Percentiles rank a stretch among this genome's conserved stretches.
These are phyloP conservation scores for Stemphylium vesicarium DNA, from an alignment of 2,329 filamentous ascomycete genomes.

Conservation along the genomic window DNA sequence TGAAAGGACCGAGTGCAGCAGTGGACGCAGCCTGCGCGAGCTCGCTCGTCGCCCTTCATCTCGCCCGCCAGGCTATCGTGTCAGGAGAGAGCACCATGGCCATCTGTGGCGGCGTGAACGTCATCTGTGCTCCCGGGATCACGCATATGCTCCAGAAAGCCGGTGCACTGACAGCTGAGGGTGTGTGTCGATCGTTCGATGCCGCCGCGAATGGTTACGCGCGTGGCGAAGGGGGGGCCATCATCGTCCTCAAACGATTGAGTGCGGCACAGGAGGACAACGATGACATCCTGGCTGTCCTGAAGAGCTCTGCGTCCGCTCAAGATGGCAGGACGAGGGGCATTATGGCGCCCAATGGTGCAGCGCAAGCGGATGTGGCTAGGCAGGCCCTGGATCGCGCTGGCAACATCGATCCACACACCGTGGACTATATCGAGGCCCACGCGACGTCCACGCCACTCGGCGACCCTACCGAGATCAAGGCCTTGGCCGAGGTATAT, in stretches of 20 bases:
- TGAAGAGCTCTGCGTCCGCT: conserved; percentile 36
- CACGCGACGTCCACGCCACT: conserved; percentile 65
- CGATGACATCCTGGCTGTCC: conserved; percentile 41
- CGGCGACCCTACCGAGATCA: conserved; percentile 49
- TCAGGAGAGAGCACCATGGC: conserved; percentile 38
- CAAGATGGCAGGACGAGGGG: conserved; percentile 34
- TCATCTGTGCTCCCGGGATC: conserved; percentile 44
- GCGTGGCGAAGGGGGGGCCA: conserved; percentile 64
- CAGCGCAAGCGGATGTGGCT: conserved; percentile 48
- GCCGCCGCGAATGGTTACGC: conserved; percentile 67
- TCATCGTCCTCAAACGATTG: conserved; percentile 45
- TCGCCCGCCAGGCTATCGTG: conserved; percentile 30
- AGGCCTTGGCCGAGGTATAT: conserved; percentile 30
- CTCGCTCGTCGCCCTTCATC: conserved; percentile 30
- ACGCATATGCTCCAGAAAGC: conserved; percentile 55
- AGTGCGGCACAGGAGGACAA: conserved; percentile 53
- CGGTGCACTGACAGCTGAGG: conserved; percentile 53
- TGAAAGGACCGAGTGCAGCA: conserved; percentile 31
- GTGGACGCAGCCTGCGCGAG: conserved; percentile 39
- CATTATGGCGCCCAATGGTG: conserved; percentile 49
- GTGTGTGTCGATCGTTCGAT: conserved; percentile 53
- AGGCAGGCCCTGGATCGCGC: conserved; percentile 43
- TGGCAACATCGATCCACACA: conserved; percentile 39
- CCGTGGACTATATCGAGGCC: conserved; percentile 46
- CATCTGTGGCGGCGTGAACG: conserved; percentile 48